Evolutionary conservation across 208 protist genomes (phyloP).

Genomic region (Borovskyia barvae): DNA sequence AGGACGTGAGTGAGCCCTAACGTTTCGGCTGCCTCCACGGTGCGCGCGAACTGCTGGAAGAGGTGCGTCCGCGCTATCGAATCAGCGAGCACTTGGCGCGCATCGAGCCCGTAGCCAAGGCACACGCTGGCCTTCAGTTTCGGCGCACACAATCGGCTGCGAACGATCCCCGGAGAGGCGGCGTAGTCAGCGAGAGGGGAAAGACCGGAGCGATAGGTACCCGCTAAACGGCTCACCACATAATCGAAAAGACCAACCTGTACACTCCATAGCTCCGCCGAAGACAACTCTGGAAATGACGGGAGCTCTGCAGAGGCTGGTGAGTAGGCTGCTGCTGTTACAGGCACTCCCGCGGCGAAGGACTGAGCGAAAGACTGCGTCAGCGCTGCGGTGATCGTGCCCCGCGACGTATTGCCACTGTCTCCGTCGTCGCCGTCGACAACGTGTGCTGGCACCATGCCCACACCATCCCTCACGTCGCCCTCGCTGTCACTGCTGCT

Average conservation of each 20-base stretch:
- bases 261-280: conserved; percentile 14
- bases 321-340: too few species aligned
- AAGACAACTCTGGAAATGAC: conserved; percentile 3
- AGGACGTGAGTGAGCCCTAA: conserved; percentile 40
- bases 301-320: neutral
- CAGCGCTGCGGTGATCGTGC: conserved; percentile 14
- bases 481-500: neutral
- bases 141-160: too few species aligned
- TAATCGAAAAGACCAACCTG: conserved; percentile 19
- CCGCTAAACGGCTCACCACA: conserved; percentile 15
- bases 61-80: conserved; percentile 46
- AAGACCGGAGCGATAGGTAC: conserved; percentile 21
- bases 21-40: conserved; percentile 43
- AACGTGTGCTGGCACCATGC: neutral
- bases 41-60: conserved; percentile 49
- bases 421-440: neutral
- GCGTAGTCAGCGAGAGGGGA: too few species aligned
- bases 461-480: neutral
- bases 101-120: conserved; percentile 42
- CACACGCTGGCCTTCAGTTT: conserved; percentile 49
- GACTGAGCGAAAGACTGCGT: conserved; percentile 10
- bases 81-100: conserved; percentile 35
- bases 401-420: conserved; percentile 4
- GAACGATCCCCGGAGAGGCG: too few species aligned
- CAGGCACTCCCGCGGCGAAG: conserved; percentile 8